Evolutionary conservation across 139 green algal species (phyloP), one percentile per base, ranked within the genome.

Genomic region (Gonium pectorale): DNA sequence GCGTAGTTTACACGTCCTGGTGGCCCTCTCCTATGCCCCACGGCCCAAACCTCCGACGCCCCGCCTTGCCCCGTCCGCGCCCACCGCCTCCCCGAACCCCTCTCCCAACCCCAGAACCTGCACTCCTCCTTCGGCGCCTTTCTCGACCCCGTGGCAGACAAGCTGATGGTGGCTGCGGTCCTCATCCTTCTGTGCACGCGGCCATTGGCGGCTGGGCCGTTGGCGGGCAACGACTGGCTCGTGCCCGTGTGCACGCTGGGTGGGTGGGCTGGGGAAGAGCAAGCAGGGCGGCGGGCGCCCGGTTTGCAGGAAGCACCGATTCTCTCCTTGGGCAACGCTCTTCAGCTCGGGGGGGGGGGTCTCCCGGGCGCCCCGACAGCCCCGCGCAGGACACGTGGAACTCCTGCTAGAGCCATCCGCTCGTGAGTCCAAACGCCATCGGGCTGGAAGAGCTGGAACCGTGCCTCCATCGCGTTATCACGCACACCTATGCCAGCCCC

Each of bases 111-210:
- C 17, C 91, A 97, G 91, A 93, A 94, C 33, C 56, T 89, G 1
- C 91, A 86, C 6, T 93, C 93, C 0, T 82, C 90, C 6, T 99
- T 99, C 90, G 97, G 97, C 13, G 97, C 97, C 1, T 99, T 99
- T 80, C 92, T 99, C 21, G 97, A 99, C 89, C 97, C 97, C 1
- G 97, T 99, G 43, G 97, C 97, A 9, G 97, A 99, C 90, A 99
- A 99, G 91, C 92, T 98, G 49, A 99, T 98, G 96, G 97, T 99
- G 17, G 90, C 92, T 49, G 92, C 96, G 43, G 89, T 93, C 27
- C 90, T 99, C 3, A 82, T 99, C 19, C 90, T 99, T 77, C 85
- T 98, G 19, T 92, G 91, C 88, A 96, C 92, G 3, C 77, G 88
- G 26, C 91, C 96, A 0, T 62, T 97, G 5, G 71, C 92, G 15